These are phyloP conservation scores for Ophiosphaerella herpotricha DNA, from an alignment of 2,329 filamentous ascomycete genomes.

Conservation along the genomic window DNA sequence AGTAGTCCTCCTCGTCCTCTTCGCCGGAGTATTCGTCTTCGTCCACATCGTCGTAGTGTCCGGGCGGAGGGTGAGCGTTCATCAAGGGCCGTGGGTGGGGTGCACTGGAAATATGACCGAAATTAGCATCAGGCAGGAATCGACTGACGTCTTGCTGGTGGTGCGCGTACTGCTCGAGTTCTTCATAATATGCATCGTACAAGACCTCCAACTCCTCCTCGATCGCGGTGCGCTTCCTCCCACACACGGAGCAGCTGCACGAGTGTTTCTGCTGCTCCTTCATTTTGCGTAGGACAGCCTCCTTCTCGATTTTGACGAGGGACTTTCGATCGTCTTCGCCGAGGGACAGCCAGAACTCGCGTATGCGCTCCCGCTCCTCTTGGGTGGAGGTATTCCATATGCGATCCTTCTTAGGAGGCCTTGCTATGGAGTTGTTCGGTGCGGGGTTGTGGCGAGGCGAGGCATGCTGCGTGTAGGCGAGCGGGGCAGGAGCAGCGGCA, in stretches of 20 bases:
- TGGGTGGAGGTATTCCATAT: conserved; percentile 97
- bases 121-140: conserved; percentile 70
- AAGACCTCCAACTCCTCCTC: conserved; percentile 97
- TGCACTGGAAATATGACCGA: conserved; percentile 57
- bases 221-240: conserved; percentile 92
- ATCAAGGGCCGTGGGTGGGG: conserved; percentile 65
- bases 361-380: conserved; percentile 95
- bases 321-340: conserved; percentile 94
- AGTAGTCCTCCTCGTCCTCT: conserved; percentile 59
- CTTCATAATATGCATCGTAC: conserved; percentile 98
- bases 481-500: conserved; percentile 39
- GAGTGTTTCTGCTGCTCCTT: conserved; percentile 99
- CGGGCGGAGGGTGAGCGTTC: conserved; percentile 69
- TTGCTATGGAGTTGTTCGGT: conserved; percentile 50
- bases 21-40: conserved; percentile 57
- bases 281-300: conserved; percentile 98
- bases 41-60: conserved; percentile 58
- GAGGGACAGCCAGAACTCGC: conserved; percentile 95
- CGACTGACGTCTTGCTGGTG: conserved; percentile 73
- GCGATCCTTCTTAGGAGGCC: conserved; percentile 69
- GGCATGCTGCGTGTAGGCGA: conserved; percentile 34
- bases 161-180: conserved; percentile 96
- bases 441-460: conserved; percentile 46
- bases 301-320: conserved; percentile 96
- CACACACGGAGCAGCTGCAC: conserved; percentile 96